Evolutionary conservation across 1,284 basidiomycete species (phyloP).

Genomic region (Irpex rosettiformis): DNA sequence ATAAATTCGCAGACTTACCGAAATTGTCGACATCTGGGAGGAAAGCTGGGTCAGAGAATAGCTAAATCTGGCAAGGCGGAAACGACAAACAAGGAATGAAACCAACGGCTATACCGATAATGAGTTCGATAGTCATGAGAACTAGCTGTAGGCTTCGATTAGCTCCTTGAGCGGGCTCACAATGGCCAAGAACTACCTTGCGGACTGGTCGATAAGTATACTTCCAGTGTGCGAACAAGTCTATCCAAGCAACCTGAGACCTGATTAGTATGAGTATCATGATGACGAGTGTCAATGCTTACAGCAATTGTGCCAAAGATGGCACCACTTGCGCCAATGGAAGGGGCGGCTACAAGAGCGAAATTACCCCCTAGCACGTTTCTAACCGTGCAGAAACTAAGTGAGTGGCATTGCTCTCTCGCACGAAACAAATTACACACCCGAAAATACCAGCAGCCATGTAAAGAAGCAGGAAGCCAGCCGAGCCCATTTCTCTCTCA

Average conservation of each 20-base stretch:
- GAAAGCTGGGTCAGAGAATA: conserved; percentile 11
- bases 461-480: conserved; percentile 80
- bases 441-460: conserved; percentile 91
- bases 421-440: conserved; percentile 31
- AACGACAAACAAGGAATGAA: conserved; percentile 69
- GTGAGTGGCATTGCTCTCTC: neutral
- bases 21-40: conserved; percentile 72
- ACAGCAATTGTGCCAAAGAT: conserved; percentile 92
- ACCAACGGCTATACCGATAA: conserved; percentile 84
- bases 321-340: conserved; percentile 91
- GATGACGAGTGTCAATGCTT: conserved; percentile 17
- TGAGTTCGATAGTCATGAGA: conserved; percentile 81
- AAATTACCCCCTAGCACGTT: conserved; percentile 92
- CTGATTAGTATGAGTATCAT: neutral
- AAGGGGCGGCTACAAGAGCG: conserved; percentile 83
- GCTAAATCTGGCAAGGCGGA: conserved; percentile 3
- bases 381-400: conserved; percentile 31
- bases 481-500: conserved; percentile 84
- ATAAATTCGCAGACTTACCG: conserved; percentile 38
- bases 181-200: conserved; percentile 46
- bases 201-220: conserved; percentile 78
- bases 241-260: conserved; percentile 72
- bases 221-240: conserved; percentile 91
- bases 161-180: conserved; percentile 1
- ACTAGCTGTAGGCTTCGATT: conserved; percentile 47